Base-by-base conservation (phyloP, 1,284 basidiomycete genomes). In the Trichosporon inkin region DNA sequence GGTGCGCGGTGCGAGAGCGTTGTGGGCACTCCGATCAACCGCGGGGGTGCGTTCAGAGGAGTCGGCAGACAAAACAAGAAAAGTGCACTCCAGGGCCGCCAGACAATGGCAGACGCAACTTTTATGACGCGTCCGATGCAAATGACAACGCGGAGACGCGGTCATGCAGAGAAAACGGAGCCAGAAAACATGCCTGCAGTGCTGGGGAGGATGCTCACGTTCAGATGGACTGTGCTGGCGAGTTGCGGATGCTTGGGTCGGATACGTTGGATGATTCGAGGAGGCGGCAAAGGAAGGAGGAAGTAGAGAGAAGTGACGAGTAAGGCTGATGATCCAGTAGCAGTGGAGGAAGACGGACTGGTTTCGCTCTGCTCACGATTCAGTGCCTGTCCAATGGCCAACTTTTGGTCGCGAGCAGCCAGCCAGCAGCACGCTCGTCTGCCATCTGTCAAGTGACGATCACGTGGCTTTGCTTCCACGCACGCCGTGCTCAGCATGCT, bases 381-480 rank as follows among this genome's bases (percentile, higher is more conserved):
- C 22, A 32, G 44, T 49, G 44, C 44, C 44, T 32, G 16, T 4
- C 11, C 36, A 14, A 14, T 22, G 14, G 7, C 44, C 44, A 49
- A 49, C 44, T 49, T 49, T 49, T 49, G 44, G 44, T n/a, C 11
- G 41, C 28, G 41, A 47, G 41, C 28, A 24, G 44, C 44, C 22
- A 32, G 44, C 44, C 7, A 16, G 16, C 14, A 40, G 38, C 4
- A 5, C 24, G 44, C 24, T 47, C 41, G 41, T 47, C 41, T 47
- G 41, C 41, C 41, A 47, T 13, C 20, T 22, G 17, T 22, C 22
- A 47, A 47, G 28, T 47, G 24, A 24, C 20, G 28, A 14, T 49
- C 44, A 32, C 44, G 44, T 40, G 53, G 39, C 19, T 55, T 55
- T 55, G 53, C 22, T 55, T n/a, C 53, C 53, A 28, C 36, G 36